Base-by-base conservation (phyloP, 805 yeast genomes). In the Metschnikowia corniflorae region DNA sequence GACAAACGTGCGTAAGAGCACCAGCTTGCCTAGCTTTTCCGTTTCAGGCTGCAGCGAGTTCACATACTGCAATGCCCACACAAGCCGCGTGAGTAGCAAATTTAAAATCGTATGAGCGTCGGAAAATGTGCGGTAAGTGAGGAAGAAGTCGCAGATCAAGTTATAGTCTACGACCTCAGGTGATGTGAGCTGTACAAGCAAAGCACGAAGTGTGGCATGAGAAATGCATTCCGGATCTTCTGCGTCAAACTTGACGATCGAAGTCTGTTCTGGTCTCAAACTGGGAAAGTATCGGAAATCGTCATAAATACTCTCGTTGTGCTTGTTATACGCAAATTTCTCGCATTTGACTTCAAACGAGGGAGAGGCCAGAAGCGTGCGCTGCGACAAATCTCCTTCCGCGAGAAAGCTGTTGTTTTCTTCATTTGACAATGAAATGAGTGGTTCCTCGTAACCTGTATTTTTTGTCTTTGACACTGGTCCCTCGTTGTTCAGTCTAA, bases 1-100 rank as follows among this genome's bases (percentile, higher is more conserved):
- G 18, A 86, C 96, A 64, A 89, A 91, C 0, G 95, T 82, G 50
- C 97, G 71, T 24, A 89, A 73, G 9, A 86, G 65, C 2, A 82
- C 80, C 29, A 83, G 66, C 41, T 80, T 74, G 1, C 94, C 95
- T 3, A 72, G 53, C 42, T 69, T 54, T 7, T 46, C 43, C 17
- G 57, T 52, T 17, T 55, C 50, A n/a, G 50, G 53, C 16, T 44
- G 42, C 18, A 48, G 42, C 3, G 61, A 54, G 35, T 56, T 57
- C 37, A 65, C 58, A 43, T 65, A 64, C 41, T 70, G 71, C 17
- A 84, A 58, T 16, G 87, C 77, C 95, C 96, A 86, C 8, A 76
- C 68, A 24, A 87, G 63, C 35, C 97, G 69, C 16, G 80, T 69
- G 16, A 82, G 53, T 22, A 89, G 61, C 22, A 83, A 60, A 38